phyloP scores from a whole-genome alignment of 495 filamentous ascomycete genomes.

The Echria macrotheca region DNA sequence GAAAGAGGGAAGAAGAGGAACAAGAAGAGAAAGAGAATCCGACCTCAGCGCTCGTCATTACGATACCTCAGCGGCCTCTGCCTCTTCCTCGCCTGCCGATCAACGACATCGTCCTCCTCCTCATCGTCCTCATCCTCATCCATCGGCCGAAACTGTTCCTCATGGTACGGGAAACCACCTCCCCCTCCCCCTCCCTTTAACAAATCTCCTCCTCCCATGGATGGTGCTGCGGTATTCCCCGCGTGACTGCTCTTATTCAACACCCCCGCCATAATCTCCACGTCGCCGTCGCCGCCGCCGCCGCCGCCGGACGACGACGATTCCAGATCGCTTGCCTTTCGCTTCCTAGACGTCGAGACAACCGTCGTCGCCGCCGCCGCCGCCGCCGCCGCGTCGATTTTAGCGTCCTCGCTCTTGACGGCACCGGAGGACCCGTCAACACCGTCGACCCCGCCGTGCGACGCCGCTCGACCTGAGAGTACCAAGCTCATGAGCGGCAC shows the following conservation, averaged over 20 bases:
- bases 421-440: no score
- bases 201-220: no score
- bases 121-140: slow-evolving; percentile 11
- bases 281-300: slow-evolving; percentile 1
- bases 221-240: no score
- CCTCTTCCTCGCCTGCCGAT: slow-evolving; percentile 15
- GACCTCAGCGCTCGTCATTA: slow-evolving; percentile 12
- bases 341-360: slow-evolving; percentile 12
- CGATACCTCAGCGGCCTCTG: slow-evolving; percentile 25
- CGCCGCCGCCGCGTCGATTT: not conserved
- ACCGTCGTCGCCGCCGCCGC: not conserved
- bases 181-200: no score
- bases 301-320: no score
- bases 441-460: no score
- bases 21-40: no score
- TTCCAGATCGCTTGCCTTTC: slow-evolving; percentile 15
- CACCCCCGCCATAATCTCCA: not conserved
- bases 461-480: not conserved
- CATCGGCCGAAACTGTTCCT: slow-evolving; percentile 18
- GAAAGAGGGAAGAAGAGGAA: no score
- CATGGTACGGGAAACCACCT: slow-evolving; percentile 2
- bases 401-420: not conserved
- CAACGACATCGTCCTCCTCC: slow-evolving; percentile 12
- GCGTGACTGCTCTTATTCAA: not conserved
- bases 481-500: slow-evolving; percentile 11